These are phyloP conservation scores for Diaporthe helianthi DNA, from an alignment of 2,329 filamentous ascomycete species.

Conservation along the genomic window DNA sequence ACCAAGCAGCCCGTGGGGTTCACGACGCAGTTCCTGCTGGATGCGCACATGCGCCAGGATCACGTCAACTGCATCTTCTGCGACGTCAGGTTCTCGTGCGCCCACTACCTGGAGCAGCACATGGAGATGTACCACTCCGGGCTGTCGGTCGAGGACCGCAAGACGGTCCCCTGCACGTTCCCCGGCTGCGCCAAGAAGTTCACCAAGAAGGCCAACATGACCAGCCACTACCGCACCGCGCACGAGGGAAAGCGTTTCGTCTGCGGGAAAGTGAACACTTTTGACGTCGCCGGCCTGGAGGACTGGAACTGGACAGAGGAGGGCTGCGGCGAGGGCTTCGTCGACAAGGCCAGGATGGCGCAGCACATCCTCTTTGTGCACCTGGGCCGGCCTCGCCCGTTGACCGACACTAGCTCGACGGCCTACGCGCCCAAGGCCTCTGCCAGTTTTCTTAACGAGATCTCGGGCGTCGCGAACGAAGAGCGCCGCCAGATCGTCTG, in stretches of 20 bases:
- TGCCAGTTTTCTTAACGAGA: conserved; percentile 49
- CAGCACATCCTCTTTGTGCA: conserved; percentile 87
- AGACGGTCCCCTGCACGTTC: conserved; percentile 70
- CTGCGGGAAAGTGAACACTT: conserved; percentile 75
- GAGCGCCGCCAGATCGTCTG: conserved; percentile 53
- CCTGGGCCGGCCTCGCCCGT: conserved; percentile 63
- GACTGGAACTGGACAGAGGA: conserved; percentile 67
- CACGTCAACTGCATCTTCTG: conserved; percentile 83
- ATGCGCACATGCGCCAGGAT: conserved; percentile 73
- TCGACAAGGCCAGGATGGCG: conserved; percentile 79
- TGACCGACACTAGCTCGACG: conserved; percentile 28
- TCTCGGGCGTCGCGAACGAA: conserved; percentile 50
- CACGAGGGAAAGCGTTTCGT: conserved; percentile 80
- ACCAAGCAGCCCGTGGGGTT: conserved; percentile 64
- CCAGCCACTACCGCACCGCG: conserved; percentile 76
- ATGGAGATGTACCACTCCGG: conserved; percentile 78
- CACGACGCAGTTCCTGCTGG: conserved; percentile 73
- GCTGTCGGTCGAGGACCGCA: conserved; percentile 66
- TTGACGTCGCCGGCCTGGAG: conserved; percentile 60
- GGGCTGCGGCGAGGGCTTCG: conserved; percentile 78
- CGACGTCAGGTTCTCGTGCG: conserved; percentile 68
- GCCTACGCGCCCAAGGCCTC: neutral
- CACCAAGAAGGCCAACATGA: conserved; percentile 83
- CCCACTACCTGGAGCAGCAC: conserved; percentile 75
- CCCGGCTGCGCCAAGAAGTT: conserved; percentile 77